Conservation (phyloP, 2,329 filamentous ascomycete species). For the Sodiomyces alkalinus region DNA sequence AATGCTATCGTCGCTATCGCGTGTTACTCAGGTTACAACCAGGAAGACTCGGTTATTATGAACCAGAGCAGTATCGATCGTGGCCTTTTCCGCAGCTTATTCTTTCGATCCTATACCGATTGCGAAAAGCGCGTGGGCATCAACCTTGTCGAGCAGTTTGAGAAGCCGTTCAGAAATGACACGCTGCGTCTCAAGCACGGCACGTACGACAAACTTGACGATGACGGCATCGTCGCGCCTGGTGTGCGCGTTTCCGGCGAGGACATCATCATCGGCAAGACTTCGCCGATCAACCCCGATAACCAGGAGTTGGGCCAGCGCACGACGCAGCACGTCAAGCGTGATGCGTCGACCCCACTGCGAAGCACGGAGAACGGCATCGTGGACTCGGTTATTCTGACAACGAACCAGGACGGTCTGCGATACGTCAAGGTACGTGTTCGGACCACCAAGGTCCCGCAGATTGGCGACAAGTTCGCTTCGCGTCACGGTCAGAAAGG, state of each 20-base stretch:
- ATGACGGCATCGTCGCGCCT: slow-evolving; percentile 87
- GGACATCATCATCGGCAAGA: slow-evolving; percentile 98
- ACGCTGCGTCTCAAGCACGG: slow-evolving; percentile 88
- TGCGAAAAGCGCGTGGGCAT: slow-evolving; percentile 93
- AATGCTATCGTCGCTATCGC: slow-evolving; percentile 97
- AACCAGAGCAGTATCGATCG: slow-evolving; percentile 98
- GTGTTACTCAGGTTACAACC: slow-evolving; percentile 97
- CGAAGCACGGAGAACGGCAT: slow-evolving; percentile 95
- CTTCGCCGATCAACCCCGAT: slow-evolving; percentile 83
- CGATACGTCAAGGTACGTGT: slow-evolving; percentile 97
- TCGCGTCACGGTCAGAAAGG: slow-evolving; percentile 98
- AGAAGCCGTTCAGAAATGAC: slow-evolving; percentile 80
- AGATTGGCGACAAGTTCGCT: slow-evolving; percentile 98
- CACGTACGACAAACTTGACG: slow-evolving; percentile 94
- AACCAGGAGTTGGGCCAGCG: slow-evolving; percentile 87
- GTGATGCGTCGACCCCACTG: slow-evolving; percentile 88
- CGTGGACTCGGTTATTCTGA: slow-evolving; percentile 82
- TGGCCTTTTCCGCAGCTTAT: slow-evolving; percentile 90
- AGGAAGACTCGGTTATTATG: slow-evolving; percentile 99
- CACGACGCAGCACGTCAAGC: slow-evolving; percentile 78
- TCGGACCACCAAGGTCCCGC: slow-evolving; percentile 91
- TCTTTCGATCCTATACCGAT: slow-evolving; percentile 95
- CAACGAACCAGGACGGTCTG: slow-evolving; percentile 85
- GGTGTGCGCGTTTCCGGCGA: slow-evolving; percentile 92
- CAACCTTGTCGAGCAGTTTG: slow-evolving; percentile 83